Base-by-base conservation (phyloP, 1,284 basidiomycete species). In the Trichosporon ovoides region DNA sequence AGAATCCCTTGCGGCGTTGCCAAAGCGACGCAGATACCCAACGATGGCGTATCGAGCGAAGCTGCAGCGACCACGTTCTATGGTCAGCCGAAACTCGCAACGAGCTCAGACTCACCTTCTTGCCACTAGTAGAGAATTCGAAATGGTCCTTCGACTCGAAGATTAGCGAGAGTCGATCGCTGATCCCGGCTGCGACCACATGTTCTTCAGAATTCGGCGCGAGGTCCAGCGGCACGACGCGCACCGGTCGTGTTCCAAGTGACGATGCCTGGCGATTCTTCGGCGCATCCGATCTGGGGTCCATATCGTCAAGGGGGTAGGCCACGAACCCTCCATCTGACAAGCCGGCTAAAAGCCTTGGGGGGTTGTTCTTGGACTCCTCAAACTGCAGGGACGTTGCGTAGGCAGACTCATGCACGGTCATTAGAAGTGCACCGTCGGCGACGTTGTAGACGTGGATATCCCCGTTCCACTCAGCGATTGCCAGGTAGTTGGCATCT, bases 391-490 rank as follows among this genome's bases (percentile, higher is more conserved):
- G 63, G 0, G 69, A 73, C 3, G 56, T 18, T 1, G 68, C 66
- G 59, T 57, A 71, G 14, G 50, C 63, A 3, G 38, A 7, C 28
- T 69, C 68, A 9, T 55, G 37, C 3, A 61, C 35, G 7, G 61
- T 43, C 1, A 61, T 63, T 12, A 63, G 18, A 7, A 57, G 53
- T 4, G 51, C 61, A 48, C 28, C 61, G 7, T 48, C 1, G 88
- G 78, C 3, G 76, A 70, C 0, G 80, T 72, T 73, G 53, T 88
- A 80, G n/a, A 95, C 72, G 55, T 85, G 79, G 36, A 93, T 81
- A 20, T 78, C 70, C 60, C 87, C 85, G 1, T 83, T 82, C 91
- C 94, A 98, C 62, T 89, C 89, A 0, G 86, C 85, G 20, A 89
- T 83, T 0, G 84, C 84, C n/a, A 68, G 18, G 28, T 38, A 52